Percentiles rank a stretch among this genome's conserved stretches.
These are phyloP conservation scores for Penicillium verrucosum DNA, from an alignment of 2,329 filamentous ascomycete genomes.

Conservation along the genomic window DNA sequence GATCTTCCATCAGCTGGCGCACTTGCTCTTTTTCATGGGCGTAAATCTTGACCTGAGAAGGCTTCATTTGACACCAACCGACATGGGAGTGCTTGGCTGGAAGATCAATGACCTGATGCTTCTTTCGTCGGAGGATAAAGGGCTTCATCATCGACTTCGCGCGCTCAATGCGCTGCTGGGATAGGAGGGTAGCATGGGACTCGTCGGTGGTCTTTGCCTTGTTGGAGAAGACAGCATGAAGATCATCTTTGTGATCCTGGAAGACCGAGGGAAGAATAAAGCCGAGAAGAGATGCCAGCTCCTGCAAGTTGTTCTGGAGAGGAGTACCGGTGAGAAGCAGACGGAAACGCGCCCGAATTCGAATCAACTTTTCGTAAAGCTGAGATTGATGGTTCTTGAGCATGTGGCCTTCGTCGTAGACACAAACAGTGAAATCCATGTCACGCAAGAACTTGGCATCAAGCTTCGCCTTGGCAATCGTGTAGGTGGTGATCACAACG, in stretches of 20 bases:
- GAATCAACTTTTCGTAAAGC: constrained; percentile 73
- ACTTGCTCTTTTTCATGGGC: constrained; percentile 63
- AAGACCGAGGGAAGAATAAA: constrained; percentile 92
- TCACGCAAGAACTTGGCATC: constrained; percentile 63
- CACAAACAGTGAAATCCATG: constrained; percentile 57
- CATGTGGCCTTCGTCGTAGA: constrained; percentile 94
- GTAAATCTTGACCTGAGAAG: constrained; percentile 71
- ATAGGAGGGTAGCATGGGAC: constrained; percentile 74
- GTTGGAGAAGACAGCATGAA: constrained; percentile 86
- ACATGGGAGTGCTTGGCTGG: constrained; percentile 76
- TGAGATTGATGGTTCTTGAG: constrained; percentile 85
- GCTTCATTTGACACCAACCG: constrained; percentile 75
- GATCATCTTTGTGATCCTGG: constrained; percentile 67
- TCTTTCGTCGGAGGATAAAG: constrained; percentile 90
- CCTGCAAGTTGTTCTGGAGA: constrained; percentile 91
- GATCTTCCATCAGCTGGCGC: constrained; percentile 58
- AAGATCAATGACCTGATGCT: constrained; percentile 85
- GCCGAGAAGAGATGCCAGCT: constrained; percentile 84
- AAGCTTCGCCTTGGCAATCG: constrained; percentile 58
- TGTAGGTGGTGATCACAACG: constrained; percentile 70
- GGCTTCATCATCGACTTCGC: constrained; percentile 91
- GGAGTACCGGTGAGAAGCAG: constrained; percentile 88
- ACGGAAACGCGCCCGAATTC: constrained; percentile 76
- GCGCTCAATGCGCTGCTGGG: constrained; percentile 78
- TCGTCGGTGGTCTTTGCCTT: constrained; percentile 77